Evolutionary conservation across 768 basidiomycete genomes (phyloP), one percentile per base, ranked within the genome.

Genomic region (Cubamyces lactineus): DNA sequence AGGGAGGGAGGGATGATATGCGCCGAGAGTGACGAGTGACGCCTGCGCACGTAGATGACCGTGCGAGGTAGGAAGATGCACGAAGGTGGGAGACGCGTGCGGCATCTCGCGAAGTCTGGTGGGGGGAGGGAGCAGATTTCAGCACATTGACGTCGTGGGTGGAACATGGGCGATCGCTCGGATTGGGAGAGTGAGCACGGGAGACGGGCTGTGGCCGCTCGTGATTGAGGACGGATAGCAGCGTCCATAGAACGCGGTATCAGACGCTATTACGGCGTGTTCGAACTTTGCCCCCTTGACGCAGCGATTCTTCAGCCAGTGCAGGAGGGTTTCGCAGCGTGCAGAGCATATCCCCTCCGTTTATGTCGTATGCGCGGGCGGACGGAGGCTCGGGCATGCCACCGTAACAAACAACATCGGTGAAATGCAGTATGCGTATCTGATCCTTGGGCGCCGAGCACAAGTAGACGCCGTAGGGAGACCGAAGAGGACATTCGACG

Each of bases 241-340:
- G 51, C 23, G 40, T 53, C 49, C 23, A 40, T 50, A 41, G 26
- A 21, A 45, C 3, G n/a, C 17, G 16, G 30, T 23, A 62, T 62
- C 61, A 62, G 61, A 53, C 49, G 61, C 55, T 43, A 34, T 57
- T 62, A 57, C 54, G 50, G 61, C 61, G 55, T 57, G 50, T 42
- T 16, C 43, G 24, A 53, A 51, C 42, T 21, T 24, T 40, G 46
- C 40, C 5, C 26, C 2, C 16, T 30, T n/a, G 45, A 41, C 12
- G 40, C 5, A 40, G 24, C 16, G 24, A 24, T 8, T 21, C 48
- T 6, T 34, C 19, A 1, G 34, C 34, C 34, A 34, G 34, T 34
- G 34, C 34, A 6, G 9, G 34, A 34, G 5, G 34, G 34, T 34
- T 34, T 34, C 34, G 34, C 34, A 34, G 34, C 34, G 9, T 34